These are phyloP conservation scores for Myrica gale DNA, from an alignment of 306 rosid species.

Conservation along the genomic window DNA sequence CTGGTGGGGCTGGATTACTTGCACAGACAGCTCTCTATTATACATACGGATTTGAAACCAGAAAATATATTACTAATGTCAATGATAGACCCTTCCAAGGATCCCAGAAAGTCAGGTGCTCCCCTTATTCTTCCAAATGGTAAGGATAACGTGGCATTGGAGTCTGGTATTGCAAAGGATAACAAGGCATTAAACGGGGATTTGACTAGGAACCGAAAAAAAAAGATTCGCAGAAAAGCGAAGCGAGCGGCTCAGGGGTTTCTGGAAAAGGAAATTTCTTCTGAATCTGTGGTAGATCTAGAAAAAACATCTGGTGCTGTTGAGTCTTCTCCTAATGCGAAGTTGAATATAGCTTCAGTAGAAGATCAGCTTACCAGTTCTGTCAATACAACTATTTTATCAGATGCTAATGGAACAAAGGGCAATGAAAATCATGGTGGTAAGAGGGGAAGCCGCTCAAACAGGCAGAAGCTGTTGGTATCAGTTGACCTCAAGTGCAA, in stretches of 20 bases:
- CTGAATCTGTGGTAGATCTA: conserved; percentile 52
- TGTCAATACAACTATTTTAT: conserved; percentile 37
- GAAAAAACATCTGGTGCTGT: conserved; percentile 42
- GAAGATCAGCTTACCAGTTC: conserved; percentile 55
- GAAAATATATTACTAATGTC: conserved; percentile 83
- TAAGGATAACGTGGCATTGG: conserved; percentile 56
- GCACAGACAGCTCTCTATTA: conserved; percentile 85
- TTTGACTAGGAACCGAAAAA: conserved; percentile 70
- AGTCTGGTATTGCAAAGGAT: conserved; percentile 49
- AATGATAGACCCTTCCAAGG: conserved; percentile 77
- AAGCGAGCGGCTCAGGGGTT: conserved; percentile 87
- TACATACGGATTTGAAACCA: conserved; percentile 95
- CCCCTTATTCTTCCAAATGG: conserved; percentile 59
- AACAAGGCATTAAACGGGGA: conserved; percentile 66
- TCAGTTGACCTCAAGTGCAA: conserved; percentile 83
- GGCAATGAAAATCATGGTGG: conserved; percentile 38
- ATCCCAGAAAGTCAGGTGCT: conserved; percentile 66
- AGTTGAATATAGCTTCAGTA: conserved; percentile 36
- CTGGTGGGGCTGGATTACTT: conserved; percentile 93
- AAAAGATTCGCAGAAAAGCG: conserved; percentile 83
- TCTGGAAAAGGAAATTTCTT: conserved; percentile 59
- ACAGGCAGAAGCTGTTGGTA: conserved; percentile 66
- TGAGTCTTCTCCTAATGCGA: conserved; percentile 57
- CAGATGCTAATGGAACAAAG: conserved; percentile 55
- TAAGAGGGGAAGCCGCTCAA: conserved; percentile 66